Evolutionary conservation across 257 asterid genomes (phyloP), one percentile per base, ranked within the genome.

Genomic region (Ilex aquifolium): DNA sequence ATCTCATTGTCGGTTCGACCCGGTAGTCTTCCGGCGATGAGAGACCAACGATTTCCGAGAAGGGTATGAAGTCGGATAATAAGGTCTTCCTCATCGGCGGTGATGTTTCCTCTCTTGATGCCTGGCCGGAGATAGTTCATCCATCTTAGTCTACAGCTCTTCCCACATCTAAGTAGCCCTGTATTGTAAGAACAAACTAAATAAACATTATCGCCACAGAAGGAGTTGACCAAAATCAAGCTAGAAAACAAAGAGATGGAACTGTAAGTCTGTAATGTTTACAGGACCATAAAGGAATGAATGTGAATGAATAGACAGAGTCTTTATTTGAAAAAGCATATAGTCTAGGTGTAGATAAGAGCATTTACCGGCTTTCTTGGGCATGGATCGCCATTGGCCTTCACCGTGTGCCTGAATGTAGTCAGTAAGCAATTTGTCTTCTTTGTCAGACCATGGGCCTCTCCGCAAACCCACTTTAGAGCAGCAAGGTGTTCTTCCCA

Each of bases 81-180:
- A 11, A 88, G 76, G 57, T 88, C 94, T 36, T 85, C 94, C 58
- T 85, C 95, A 21, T 85, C 95, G 27, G 67, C 42, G 40, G 70
- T 65, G 39, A 87, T 77, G 63, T 85, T 77, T 27, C 95, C 95
- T 60, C 95, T 74, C 64, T 81, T 85, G 3, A 88, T 83, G 6
- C 89, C 95, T 2, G 94, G 95, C 6, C 91, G 77, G 3, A 88
- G 86, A 60, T 88, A 88, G 14, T 88, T 88, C 88, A 85, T 82
- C 95, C 95, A 88, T 59, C 95, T 32, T 42, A 88, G 36, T 32
- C 95, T 59, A 60, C 95, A 88, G 68, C 95, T 88, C 87, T 88
- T 88, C 2, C 95, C 94, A 60, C 95, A 87, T 57, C 95, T 77
- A 61, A 82, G 59, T 2, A 87, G 66, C 62, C 92, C 95, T 86